Evolutionary conservation across 106 monocot species (phyloP).

Genomic region (Vanilla planifolia): DNA sequence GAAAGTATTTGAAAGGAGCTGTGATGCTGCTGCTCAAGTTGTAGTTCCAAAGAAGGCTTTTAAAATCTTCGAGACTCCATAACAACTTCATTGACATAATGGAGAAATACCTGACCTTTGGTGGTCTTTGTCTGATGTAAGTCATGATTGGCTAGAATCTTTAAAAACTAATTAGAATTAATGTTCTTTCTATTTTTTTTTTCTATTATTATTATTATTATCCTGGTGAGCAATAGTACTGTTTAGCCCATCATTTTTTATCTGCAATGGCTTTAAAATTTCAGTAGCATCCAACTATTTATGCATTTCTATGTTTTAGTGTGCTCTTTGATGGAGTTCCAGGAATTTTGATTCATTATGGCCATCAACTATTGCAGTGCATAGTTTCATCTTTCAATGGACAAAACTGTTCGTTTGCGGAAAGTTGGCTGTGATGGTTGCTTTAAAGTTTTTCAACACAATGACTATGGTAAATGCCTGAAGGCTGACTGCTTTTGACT

Average conservation of each 20-base stretch:
- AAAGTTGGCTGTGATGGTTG: constrained; percentile 54
- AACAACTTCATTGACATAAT: constrained; percentile 46
- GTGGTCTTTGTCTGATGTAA: constrained; percentile 68
- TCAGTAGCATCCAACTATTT: too few relatives aligned
- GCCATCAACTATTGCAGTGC: constrained; percentile 30
- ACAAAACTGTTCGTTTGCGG: constrained; percentile 77
- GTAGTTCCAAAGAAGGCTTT: constrained; percentile 46
- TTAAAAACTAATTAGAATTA: too few relatives aligned
- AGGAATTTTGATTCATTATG: too few relatives aligned
- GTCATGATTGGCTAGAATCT: constrained; percentile 7
- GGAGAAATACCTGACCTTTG: constrained; percentile 56
- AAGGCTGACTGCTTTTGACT: too few relatives aligned
- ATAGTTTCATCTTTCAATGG: constrained; percentile 63
- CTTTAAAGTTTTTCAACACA: constrained; percentile 54
- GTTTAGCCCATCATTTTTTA: too few relatives aligned
- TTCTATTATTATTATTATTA: too few relatives aligned
- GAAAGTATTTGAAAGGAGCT: constrained; percentile 11
- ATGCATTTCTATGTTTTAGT: too few relatives aligned
- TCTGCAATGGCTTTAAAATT: too few relatives aligned
- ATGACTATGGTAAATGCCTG: constrained; percentile 72
- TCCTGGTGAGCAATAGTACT: too few relatives aligned
- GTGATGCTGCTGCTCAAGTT: constrained; percentile 9
- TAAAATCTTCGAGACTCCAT: constrained; percentile 40
- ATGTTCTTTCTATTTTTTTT: too few relatives aligned
- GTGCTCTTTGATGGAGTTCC: too few relatives aligned